Evolutionary conservation across 148 eudicot genomes (phyloP).

Genomic region (Euryodendron excelsum): DNA sequence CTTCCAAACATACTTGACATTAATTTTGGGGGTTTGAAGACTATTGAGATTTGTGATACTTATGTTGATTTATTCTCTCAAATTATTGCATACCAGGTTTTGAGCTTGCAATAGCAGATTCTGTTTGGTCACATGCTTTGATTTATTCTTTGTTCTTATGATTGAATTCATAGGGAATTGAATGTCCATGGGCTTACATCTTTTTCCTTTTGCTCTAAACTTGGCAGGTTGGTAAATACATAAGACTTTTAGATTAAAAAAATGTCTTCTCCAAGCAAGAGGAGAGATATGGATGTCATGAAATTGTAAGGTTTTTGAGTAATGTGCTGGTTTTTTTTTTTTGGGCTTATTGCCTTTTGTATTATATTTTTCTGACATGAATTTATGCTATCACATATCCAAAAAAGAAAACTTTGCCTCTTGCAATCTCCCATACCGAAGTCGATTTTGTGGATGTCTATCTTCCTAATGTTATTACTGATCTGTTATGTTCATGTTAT

Average conservation of each 20-base stretch:
- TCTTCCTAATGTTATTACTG: conserved; percentile 3
- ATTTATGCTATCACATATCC: not conserved
- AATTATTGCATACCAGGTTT: not conserved
- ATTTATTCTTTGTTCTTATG: not conserved
- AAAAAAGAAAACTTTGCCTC: not conserved
- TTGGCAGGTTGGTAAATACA: conserved; percentile 10
- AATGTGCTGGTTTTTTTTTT: not conserved
- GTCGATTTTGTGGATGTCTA: not conserved
- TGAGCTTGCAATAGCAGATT: not conserved
- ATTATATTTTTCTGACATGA: not conserved
- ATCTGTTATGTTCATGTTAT: conserved; percentile 15
- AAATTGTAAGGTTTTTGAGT: conserved; percentile 56
- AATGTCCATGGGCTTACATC: not conserved
- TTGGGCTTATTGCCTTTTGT: not conserved
- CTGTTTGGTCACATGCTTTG: not conserved
- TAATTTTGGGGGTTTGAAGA: not conserved
- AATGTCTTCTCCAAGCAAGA: conserved; percentile 86
- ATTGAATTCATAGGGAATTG: not conserved
- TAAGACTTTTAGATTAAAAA: conserved; percentile 7
- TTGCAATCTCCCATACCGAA: not conserved
- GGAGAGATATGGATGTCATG: conserved; percentile 90
- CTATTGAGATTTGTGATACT: not conserved
- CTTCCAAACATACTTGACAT: conserved; percentile 4
- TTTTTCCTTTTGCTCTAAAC: not conserved
- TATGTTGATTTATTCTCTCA: not conserved